Percentiles rank a stretch among this genome's conserved stretches.
These are phyloP conservation scores for Myxozyma melibiosi DNA, from an alignment of 805 yeast genomes.

Conservation along the genomic window DNA sequence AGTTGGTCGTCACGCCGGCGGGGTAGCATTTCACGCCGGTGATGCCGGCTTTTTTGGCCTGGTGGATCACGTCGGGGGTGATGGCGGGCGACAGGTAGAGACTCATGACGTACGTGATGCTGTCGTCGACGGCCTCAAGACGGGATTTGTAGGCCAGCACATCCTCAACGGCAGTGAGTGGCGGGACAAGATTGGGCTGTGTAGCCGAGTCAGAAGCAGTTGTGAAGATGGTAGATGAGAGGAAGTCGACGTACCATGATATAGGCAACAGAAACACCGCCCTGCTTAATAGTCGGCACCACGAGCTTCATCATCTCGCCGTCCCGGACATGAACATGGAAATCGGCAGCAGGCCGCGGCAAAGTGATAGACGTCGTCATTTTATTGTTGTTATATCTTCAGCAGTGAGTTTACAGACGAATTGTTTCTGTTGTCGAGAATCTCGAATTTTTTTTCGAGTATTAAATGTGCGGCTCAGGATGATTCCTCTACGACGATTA, in stretches of 20 bases:
- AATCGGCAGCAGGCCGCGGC: conserved; percentile 64
- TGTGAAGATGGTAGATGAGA: neutral
- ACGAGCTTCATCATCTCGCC: conserved; percentile 90
- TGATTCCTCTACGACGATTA: too few relatives aligned
- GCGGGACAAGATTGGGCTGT: conserved; percentile 86
- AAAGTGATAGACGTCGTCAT: conserved; percentile 13
- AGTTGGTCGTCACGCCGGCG: conserved; percentile 99
- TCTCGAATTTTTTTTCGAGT: too few relatives aligned
- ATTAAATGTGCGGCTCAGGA: too few relatives aligned
- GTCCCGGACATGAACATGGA: conserved; percentile 95
- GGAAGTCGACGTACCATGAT: conserved; percentile 57
- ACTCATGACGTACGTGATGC: conserved; percentile 89
- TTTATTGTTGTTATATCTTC: neutral
- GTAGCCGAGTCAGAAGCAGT: neutral
- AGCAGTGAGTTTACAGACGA: neutral
- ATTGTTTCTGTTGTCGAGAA: too few relatives aligned
- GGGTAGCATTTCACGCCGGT: conserved; percentile 96
- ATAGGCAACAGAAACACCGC: conserved; percentile 89
- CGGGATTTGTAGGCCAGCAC: conserved; percentile 69
- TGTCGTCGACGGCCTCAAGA: conserved; percentile 68
- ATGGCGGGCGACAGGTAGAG: conserved; percentile 76
- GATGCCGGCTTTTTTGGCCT: conserved; percentile 69
- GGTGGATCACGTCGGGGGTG: conserved; percentile 81
- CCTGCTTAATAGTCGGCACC: conserved; percentile 85
- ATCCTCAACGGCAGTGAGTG: conserved; percentile 73